Evolutionary conservation across 1,284 basidiomycete genomes (phyloP).

Genomic region (Polyporus tsugae): DNA sequence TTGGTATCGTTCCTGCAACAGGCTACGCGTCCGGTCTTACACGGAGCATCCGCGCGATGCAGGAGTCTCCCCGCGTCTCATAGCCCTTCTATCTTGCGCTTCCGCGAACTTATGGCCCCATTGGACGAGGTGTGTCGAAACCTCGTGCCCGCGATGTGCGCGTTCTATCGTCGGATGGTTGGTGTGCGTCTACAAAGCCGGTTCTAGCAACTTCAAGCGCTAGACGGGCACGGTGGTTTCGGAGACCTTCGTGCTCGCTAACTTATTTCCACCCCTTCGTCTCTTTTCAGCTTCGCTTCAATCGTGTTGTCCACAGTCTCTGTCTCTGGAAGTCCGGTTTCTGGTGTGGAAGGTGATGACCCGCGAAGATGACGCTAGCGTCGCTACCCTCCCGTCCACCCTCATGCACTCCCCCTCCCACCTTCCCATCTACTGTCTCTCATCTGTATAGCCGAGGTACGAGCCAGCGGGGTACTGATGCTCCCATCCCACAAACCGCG

Average conservation of each 20-base stretch:
- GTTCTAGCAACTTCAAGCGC: constrained; percentile 19
- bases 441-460: constrained; percentile 26
- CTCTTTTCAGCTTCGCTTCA: neutral
- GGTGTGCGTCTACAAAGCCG: constrained; percentile 11
- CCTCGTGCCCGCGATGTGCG: constrained; percentile 12
- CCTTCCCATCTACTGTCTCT: constrained; percentile 7
- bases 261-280: constrained; percentile 18
- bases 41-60: constrained; percentile 32
- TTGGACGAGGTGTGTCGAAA: constrained; percentile 4
- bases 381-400: constrained; percentile 6
- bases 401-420: neutral
- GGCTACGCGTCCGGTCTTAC: constrained; percentile 32
- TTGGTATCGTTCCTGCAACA: constrained; percentile 18
- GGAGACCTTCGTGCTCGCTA: constrained; percentile 14
- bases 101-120: neutral
- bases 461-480: constrained; percentile 14
- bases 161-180: neutral
- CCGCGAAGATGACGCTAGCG: constrained; percentile 9
- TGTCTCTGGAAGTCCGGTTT: constrained; percentile 3
- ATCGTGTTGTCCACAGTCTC: neutral
- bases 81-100: constrained; percentile 15
- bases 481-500: constrained; percentile 17
- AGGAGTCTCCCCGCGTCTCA: constrained; percentile 33
- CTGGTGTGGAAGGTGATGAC: neutral
- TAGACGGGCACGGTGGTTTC: constrained; percentile 18